These are phyloP conservation scores for Xylariaceae sp. DNA, from an alignment of 2,329 filamentous ascomycete species.

Conservation along the genomic window DNA sequence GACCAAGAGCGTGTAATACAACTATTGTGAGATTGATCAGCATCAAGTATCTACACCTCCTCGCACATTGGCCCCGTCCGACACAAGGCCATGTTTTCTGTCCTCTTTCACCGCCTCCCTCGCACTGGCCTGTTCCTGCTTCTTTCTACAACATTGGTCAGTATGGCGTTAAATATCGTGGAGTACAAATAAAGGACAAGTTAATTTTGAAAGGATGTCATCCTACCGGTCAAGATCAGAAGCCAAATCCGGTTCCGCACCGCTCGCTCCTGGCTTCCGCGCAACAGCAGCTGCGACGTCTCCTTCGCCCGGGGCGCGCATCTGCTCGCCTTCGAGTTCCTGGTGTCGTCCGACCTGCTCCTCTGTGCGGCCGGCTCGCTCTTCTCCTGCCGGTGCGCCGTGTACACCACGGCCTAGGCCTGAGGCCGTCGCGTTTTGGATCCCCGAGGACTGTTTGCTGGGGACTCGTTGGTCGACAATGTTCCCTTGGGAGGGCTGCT, in stretches of 20 bases:
- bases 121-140: conserved; percentile 23
- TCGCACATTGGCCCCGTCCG: conserved; percentile 21
- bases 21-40: too few species aligned
- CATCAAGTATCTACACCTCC: conserved; percentile 17
- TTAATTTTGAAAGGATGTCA: neutral
- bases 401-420: conserved; percentile 24
- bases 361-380: conserved; percentile 17
- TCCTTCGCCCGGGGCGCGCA: conserved; percentile 28
- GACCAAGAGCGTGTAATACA: too few species aligned
- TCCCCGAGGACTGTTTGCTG: conserved; percentile 7
- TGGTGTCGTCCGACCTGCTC: conserved; percentile 20
- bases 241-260: conserved; percentile 28
- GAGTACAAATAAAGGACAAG: neutral
- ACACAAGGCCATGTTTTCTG: conserved; percentile 21
- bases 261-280: conserved; percentile 25
- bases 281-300: conserved; percentile 25
- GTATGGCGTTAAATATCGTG: neutral
- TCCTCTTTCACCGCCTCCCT: conserved; percentile 25
- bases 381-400: conserved; percentile 24
- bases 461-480: conserved; percentile 21
- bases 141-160: conserved; percentile 22
- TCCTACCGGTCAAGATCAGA: conserved; percentile 31
- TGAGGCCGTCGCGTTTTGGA: conserved; percentile 23
- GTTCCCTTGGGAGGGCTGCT: conserved; percentile 10
- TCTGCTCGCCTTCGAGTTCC: conserved; percentile 30